phyloP scores from a whole-genome alignment of 192 early-diverging fungal genomes.

The Chytriomyces confervae region DNA sequence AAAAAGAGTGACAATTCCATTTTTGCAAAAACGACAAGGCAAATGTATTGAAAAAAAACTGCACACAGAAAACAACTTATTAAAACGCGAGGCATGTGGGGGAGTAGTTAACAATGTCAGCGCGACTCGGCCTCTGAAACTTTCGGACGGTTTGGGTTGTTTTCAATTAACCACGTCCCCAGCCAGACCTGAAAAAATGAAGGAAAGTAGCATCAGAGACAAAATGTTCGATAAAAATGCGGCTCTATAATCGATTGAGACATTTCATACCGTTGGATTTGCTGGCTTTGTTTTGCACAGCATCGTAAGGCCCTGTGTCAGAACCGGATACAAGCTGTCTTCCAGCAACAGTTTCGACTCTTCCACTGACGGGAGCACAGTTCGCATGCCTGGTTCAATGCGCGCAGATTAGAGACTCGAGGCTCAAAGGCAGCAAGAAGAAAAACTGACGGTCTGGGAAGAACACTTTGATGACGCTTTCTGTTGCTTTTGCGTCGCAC shows the following conservation, averaged over 20 bases:
- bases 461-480: conserved; percentile 47
- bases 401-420: background rate
- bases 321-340: conserved; percentile 51
- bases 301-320: conserved; percentile 57
- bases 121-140: conserved; percentile 18
- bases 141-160: conserved; percentile 55
- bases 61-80: background rate
- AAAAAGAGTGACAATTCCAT: conserved; percentile 13
- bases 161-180: conserved; percentile 54
- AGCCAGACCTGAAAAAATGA: conserved; percentile 43
- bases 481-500: conserved; percentile 26
- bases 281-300: conserved; percentile 62
- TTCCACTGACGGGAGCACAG: conserved; percentile 41
- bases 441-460: conserved; percentile 55
- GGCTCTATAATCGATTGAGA: background rate
- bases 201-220: background rate
- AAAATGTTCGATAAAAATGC: conserved; percentile 7
- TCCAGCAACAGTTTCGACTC: conserved; percentile 49
- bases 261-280: conserved; percentile 50
- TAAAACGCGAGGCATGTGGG: background rate
- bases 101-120: background rate
- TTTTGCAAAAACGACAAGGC: background rate
- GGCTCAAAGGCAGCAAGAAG: background rate
- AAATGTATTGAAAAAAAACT: background rate
- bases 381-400: conserved; percentile 35